These are phyloP conservation scores for Ceratocystis ficicola DNA, from an alignment of 2,329 filamentous ascomycete genomes.

Conservation along the genomic window DNA sequence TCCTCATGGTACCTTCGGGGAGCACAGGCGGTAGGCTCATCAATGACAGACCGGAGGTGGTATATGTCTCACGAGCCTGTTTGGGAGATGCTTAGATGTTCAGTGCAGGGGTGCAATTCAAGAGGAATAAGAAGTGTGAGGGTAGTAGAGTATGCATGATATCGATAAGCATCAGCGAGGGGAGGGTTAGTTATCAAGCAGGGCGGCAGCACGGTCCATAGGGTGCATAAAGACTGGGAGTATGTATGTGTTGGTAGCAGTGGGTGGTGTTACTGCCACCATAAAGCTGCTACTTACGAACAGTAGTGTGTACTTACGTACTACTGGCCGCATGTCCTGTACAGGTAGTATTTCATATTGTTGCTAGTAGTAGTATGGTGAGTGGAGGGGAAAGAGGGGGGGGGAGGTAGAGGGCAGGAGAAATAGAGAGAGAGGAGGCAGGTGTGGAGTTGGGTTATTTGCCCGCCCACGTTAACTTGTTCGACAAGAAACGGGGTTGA, in stretches of 20 bases:
- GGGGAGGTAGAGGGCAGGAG: background rate
- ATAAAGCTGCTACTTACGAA: background rate
- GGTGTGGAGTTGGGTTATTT: conserved; percentile 3
- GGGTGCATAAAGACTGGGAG: conserved; percentile 6
- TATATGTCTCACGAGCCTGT: conserved; percentile 14
- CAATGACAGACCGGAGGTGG: conserved; percentile 12
- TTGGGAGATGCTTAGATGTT: conserved; percentile 8
- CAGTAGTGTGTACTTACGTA: background rate
- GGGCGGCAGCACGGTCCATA: conserved; percentile 5
- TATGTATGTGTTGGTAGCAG: conserved; percentile 7
- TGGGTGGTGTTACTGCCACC: background rate
- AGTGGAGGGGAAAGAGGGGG: background rate
- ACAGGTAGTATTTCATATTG: background rate
- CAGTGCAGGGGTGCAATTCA: conserved; percentile 11
- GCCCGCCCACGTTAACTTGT: background rate
- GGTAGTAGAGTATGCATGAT: conserved; percentile 11
- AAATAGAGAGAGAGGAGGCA: conserved; percentile 3
- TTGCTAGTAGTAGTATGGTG: background rate
- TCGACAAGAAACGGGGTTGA: conserved; percentile 11
- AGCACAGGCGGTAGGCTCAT: conserved; percentile 8
- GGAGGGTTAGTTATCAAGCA: conserved; percentile 6
- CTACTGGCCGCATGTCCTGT: background rate
- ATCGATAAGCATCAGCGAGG: conserved; percentile 10
- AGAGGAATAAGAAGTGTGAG: conserved; percentile 11
- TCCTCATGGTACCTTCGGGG: background rate